Conservation (phyloP, 495 filamentous ascomycete species). For the Neurospora terricola region DNA sequence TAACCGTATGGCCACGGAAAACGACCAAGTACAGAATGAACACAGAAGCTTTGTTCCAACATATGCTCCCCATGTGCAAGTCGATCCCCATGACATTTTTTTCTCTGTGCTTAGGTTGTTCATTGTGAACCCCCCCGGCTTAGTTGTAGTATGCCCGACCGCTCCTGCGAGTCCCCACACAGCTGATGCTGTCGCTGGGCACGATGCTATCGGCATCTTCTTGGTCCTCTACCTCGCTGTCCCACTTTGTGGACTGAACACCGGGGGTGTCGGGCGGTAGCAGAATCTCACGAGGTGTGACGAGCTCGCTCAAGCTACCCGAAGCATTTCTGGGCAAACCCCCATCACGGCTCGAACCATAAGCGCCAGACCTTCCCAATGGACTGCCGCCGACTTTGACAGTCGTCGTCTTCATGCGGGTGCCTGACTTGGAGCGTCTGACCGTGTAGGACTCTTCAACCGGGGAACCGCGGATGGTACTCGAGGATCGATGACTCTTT, state of each 20-base stretch:
- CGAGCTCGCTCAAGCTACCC: background rate
- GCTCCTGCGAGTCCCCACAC: slow-evolving; percentile 41
- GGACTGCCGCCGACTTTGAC: slow-evolving; percentile 14
- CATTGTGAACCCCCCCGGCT: no score
- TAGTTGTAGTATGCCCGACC: slow-evolving; percentile 12
- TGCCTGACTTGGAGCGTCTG: slow-evolving; percentile 19
- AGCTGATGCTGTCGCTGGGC: slow-evolving; percentile 60
- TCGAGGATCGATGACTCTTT: slow-evolving; percentile 24
- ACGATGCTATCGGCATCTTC: slow-evolving; percentile 36
- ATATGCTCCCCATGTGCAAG: background rate
- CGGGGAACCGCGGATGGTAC: slow-evolving; percentile 20
- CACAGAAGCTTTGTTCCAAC: background rate
- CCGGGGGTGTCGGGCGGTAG: slow-evolving; percentile 38
- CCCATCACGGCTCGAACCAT: background rate
- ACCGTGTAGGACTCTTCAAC: slow-evolving; percentile 14
- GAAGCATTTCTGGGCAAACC: background rate
- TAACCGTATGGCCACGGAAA: background rate
- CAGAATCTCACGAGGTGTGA: slow-evolving; percentile 31
- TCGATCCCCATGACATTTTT: background rate
- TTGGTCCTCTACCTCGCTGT: slow-evolving; percentile 8
- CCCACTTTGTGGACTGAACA: slow-evolving; percentile 17
- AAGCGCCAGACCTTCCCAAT: background rate
- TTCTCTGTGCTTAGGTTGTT: background rate
- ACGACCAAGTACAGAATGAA: background rate
- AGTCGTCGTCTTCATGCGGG: slow-evolving; percentile 21